Percentiles rank a stretch among this genome's conserved stretches.
These are phyloP conservation scores for Malassezia equina DNA, from an alignment of 1,284 basidiomycete species.

Conservation along the genomic window DNA sequence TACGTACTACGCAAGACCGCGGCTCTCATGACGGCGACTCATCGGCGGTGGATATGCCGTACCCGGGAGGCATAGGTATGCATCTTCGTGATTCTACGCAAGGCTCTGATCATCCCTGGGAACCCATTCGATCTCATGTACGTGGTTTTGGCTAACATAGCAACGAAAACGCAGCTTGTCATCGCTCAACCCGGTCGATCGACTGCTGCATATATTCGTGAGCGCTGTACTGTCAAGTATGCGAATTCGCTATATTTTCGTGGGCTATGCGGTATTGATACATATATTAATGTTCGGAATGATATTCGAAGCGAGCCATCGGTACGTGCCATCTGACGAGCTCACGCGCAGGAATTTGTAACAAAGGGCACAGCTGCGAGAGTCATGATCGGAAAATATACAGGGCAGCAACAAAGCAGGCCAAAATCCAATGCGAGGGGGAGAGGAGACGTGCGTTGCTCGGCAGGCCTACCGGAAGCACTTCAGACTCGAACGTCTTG, in stretches of 20 bases:
- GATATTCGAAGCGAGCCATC: conserved; percentile 27
- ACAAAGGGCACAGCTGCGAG: neutral
- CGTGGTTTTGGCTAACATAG: conserved; percentile 53
- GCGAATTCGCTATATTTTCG: conserved; percentile 58
- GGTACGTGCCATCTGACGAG: neutral
- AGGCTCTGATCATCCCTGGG: conserved; percentile 92
- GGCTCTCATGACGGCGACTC: neutral
- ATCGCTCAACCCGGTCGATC: conserved; percentile 80
- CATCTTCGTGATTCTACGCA: conserved; percentile 55
- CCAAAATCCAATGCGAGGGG: neutral
- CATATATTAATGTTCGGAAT: conserved; percentile 71
- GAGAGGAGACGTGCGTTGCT: neutral
- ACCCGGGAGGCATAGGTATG: conserved; percentile 3
- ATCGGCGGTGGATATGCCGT: conserved; percentile 50
- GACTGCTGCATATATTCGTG: conserved; percentile 73
- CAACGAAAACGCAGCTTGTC: conserved; percentile 85
- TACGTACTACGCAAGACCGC: conserved; percentile 38
- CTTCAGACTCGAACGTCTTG: neutral
- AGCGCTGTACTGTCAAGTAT: conserved; percentile 77
- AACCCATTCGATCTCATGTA: conserved; percentile 85
- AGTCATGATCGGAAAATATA: neutral
- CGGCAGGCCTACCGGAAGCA: neutral
- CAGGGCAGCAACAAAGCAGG: neutral
- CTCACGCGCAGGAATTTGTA: too few species aligned
- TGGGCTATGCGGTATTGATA: conserved; percentile 66